These are phyloP conservation scores for Colletotrichum graminicola DNA, from an alignment of 2,329 filamentous ascomycete genomes.

Conservation along the genomic window DNA sequence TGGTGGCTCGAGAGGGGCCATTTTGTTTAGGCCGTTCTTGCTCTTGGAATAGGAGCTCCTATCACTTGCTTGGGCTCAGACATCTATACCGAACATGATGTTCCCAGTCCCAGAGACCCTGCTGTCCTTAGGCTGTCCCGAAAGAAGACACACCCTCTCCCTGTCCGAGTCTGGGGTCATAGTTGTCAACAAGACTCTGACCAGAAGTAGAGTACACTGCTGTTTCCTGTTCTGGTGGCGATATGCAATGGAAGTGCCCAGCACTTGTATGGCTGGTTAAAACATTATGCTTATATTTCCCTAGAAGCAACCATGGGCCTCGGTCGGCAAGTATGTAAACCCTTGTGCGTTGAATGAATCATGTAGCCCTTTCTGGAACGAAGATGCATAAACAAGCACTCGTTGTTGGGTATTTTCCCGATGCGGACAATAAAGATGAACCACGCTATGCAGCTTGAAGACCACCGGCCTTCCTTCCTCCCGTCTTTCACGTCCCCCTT, in stretches of 20 bases:
- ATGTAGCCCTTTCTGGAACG: not conserved
- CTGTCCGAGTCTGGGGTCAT: not conserved
- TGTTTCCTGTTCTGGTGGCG: not conserved
- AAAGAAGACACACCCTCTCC: not conserved
- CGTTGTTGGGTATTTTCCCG: conserved; percentile 32
- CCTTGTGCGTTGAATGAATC: not conserved
- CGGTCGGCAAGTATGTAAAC: not conserved
- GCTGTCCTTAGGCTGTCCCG: not conserved
- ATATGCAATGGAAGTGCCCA: not conserved
- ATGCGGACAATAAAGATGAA: conserved; percentile 23
- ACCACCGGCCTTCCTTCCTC: conserved; percentile 4
- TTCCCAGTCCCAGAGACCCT: not conserved
- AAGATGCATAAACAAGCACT: conserved; percentile 18
- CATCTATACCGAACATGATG: not conserved
- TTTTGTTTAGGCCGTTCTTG: not conserved
- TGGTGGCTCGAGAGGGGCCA: not conserved
- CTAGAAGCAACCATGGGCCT: not conserved
- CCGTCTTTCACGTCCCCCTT: conserved; percentile 42
- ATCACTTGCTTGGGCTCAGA: not conserved
- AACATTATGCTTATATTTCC: conserved; percentile 3
- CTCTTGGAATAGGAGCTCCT: not conserved
- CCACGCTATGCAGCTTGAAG: conserved; percentile 38
- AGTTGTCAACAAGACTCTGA: not conserved
- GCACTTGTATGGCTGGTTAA: not conserved
- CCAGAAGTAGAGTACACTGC: not conserved